phyloP scores from a whole-genome alignment of 2,329 filamentous ascomycete species.

The Cladophialophora carrionii region DNA sequence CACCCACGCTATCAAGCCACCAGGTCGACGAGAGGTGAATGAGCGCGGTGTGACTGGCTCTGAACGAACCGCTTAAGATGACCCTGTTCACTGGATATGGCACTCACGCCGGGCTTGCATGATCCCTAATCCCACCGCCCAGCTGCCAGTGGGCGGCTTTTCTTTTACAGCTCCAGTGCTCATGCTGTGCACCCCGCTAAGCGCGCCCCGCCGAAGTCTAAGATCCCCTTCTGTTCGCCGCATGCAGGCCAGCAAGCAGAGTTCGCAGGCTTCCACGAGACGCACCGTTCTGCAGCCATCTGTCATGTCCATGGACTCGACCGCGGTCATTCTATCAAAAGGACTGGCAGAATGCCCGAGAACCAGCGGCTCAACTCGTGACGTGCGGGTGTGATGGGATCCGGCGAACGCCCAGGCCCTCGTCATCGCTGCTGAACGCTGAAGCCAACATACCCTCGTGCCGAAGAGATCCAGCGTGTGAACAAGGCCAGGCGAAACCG shows the following conservation, averaged over 20 bases:
- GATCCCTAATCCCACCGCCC: conserved; percentile 11
- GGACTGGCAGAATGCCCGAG: neutral
- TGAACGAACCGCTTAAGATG: conserved; percentile 12
- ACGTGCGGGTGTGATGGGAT: neutral
- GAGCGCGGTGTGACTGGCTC: conserved; percentile 8
- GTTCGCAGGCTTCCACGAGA: neutral
- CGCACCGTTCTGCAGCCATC: neutral
- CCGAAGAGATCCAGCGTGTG: neutral
- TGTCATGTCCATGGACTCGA: neutral
- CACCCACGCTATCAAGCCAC: conserved; percentile 17
- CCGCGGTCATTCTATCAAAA: neutral
- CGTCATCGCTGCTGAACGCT: neutral
- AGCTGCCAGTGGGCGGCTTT: neutral
- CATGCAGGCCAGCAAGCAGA: neutral
- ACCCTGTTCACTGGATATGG: conserved; percentile 16
- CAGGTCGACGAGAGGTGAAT: conserved; percentile 1
- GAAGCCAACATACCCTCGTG: neutral
- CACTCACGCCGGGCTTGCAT: conserved; percentile 11
- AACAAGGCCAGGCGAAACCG: neutral
- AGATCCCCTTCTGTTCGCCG: neutral
- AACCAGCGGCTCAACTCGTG: neutral
- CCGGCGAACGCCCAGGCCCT: neutral
- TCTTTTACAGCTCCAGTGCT: neutral
- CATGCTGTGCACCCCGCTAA: conserved; percentile 1
- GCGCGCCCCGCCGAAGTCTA: conserved; percentile 19